phyloP scores from a whole-genome alignment of 306 rosid species.

The Glycine tomentella region DNA sequence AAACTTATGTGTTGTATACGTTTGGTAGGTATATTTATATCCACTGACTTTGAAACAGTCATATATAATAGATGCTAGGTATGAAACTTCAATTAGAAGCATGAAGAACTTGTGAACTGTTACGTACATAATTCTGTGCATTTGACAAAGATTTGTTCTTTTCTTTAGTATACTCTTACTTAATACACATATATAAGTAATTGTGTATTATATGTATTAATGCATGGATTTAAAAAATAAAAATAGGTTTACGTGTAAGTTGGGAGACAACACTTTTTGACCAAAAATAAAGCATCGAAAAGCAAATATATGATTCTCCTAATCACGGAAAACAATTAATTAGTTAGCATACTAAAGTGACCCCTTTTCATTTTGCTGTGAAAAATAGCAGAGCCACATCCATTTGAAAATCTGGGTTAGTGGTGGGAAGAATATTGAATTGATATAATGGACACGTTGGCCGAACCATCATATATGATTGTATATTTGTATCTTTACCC shows the following conservation, averaged over 20 bases:
- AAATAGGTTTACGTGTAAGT: slow-evolving; percentile 41
- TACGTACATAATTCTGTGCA: slow-evolving; percentile 26
- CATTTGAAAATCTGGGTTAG: slow-evolving; percentile 39
- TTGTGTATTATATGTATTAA: background rate
- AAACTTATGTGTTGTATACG: slow-evolving; percentile 13
- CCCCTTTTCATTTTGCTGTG: slow-evolving; percentile 23
- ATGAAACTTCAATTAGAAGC: slow-evolving; percentile 38
- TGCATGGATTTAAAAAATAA: slow-evolving; percentile 1
- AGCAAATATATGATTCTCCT: slow-evolving; percentile 47
- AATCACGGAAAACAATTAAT: slow-evolving; percentile 48
- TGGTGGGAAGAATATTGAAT: slow-evolving; percentile 29
- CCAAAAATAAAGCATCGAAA: slow-evolving; percentile 51
- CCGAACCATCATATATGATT: slow-evolving; percentile 27
- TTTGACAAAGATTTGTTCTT: no score
- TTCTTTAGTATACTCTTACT: no score
- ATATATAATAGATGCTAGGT: background rate
- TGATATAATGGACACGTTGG: slow-evolving; percentile 36
- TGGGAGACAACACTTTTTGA: slow-evolving; percentile 53
- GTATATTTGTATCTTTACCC: slow-evolving; percentile 33
- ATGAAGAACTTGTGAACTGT: slow-evolving; percentile 34
- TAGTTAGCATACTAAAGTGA: slow-evolving; percentile 35
- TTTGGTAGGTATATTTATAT: slow-evolving; percentile 31
- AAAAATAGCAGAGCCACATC: slow-evolving; percentile 20
- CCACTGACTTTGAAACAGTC: slow-evolving; percentile 44
- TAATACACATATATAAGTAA: background rate